Percentiles rank a stretch among this genome's conserved stretches.
phyloP scores from a whole-genome alignment of 441 rosid species.

The Viola pubescens region DNA sequence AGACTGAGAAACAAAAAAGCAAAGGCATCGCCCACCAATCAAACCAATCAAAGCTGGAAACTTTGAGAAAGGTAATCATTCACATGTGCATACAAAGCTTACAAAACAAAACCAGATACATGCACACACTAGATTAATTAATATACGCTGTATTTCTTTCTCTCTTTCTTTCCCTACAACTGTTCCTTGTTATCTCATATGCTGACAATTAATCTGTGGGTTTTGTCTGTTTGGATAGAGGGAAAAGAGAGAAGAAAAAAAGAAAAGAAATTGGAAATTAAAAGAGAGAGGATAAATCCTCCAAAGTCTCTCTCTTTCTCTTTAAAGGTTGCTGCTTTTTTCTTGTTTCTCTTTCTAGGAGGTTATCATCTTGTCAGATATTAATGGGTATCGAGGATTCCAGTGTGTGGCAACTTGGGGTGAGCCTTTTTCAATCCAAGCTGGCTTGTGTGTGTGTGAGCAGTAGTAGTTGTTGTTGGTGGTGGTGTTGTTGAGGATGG shows the following conservation, averaged over 20 bases:
- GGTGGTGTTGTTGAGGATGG: constrained; percentile 34
- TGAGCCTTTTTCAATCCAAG: constrained; percentile 35
- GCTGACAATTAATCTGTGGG: constrained; percentile 2
- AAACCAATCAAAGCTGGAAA: not conserved
- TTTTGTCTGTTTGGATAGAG: constrained; percentile 18
- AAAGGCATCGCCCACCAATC: not conserved
- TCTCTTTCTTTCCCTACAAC: constrained; percentile 1
- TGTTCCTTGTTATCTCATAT: constrained; percentile 11
- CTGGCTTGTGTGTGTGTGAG: constrained; percentile 26
- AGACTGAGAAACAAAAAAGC: not conserved
- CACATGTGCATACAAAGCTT: not conserved
- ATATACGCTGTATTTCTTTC: not conserved
- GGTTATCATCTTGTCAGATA: constrained; percentile 34
- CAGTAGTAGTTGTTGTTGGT: constrained; percentile 22
- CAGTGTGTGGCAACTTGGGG: constrained; percentile 31
- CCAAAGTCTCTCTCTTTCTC: not conserved
- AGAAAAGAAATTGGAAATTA: constrained; percentile 1
- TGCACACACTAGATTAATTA: not conserved
- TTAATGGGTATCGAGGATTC: constrained; percentile 35
- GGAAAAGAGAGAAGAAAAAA: constrained; percentile 5
- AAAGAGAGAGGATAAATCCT: not conserved
- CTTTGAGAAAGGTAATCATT: not conserved
- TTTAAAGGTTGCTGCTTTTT: constrained; percentile 7
- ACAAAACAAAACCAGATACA: not conserved
- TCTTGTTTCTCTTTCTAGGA: not conserved